A percentile compares a stretch with the other conserved stretches of the same genome.
Conservation (phyloP, 495 filamentous ascomycete species). For the Tuber microsphaerosporum region DNA sequence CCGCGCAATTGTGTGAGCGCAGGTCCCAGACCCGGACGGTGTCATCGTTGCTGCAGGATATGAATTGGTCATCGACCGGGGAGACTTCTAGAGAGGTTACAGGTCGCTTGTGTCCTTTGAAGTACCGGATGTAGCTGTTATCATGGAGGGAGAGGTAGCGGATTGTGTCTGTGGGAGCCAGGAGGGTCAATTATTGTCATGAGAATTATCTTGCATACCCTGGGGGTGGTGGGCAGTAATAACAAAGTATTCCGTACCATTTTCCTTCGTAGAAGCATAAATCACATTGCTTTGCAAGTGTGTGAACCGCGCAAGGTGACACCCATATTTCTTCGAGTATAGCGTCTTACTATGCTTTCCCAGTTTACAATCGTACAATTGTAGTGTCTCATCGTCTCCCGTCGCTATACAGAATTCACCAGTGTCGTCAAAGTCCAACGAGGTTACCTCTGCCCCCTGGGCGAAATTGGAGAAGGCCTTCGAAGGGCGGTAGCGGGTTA, state of each 20-base stretch:
- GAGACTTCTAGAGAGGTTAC: conserved; percentile 74
- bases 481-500: conserved; percentile 39
- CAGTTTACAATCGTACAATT: conserved; percentile 85
- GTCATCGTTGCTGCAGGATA: conserved; percentile 82
- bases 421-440: conserved; percentile 90
- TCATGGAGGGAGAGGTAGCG: conserved; percentile 90
- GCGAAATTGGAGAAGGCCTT: conserved; percentile 39
- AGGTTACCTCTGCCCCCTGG: conserved; percentile 68
- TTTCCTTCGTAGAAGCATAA: conserved; percentile 90
- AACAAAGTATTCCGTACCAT: conserved; percentile 50
- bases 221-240: background rate
- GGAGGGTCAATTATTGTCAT: conserved; percentile 3
- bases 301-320: conserved; percentile 86
- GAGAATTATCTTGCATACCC: conserved; percentile 10
- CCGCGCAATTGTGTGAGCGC: conserved; percentile 62
- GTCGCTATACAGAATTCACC: conserved; percentile 83
- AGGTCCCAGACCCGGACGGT: conserved; percentile 85
- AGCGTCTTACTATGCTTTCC: conserved; percentile 78
- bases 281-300: conserved; percentile 81
- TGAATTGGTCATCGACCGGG: conserved; percentile 74
- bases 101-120: conserved; percentile 71
- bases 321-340: conserved; percentile 88
- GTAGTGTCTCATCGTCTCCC: conserved; percentile 85
- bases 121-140: conserved; percentile 90
- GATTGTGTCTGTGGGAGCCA: conserved; percentile 57